These are phyloP conservation scores for Chlorella sp. DNA, from an alignment of 139 green algal species.

Conservation along the genomic window DNA sequence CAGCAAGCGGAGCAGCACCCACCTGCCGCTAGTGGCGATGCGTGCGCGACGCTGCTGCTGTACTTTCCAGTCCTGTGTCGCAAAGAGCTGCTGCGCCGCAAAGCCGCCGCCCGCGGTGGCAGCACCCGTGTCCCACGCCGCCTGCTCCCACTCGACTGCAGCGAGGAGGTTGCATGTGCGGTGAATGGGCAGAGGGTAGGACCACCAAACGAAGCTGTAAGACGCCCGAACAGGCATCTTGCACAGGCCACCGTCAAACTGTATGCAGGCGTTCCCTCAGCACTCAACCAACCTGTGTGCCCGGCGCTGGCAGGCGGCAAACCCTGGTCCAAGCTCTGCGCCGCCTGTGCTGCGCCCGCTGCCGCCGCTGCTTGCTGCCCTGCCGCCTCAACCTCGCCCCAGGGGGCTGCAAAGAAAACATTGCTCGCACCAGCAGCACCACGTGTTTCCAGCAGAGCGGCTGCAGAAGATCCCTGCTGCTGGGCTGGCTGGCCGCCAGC, in stretches of 20 bases:
- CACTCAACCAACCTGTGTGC: neutral
- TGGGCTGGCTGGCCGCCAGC: neutral
- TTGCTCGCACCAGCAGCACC: conserved; percentile 32
- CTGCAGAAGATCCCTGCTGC: neutral
- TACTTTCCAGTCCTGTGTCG: conserved; percentile 9
- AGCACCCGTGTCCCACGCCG: neutral
- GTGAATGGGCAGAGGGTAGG: neutral
- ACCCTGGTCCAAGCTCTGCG: too few relatives aligned
- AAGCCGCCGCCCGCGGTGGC: neutral
- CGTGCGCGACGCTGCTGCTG: conserved; percentile 11
- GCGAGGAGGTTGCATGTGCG: neutral
- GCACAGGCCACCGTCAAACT: too few relatives aligned
- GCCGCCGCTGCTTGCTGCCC: neutral
- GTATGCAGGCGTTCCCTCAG: neutral
- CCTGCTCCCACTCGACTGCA: conserved; percentile 13
- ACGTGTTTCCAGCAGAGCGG: neutral
- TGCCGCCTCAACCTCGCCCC: conserved; percentile 22
- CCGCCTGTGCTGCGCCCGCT: neutral
- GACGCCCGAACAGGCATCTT: neutral
- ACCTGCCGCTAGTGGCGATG: conserved; percentile 31
- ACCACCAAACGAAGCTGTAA: too few relatives aligned
- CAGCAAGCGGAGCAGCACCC: neutral
- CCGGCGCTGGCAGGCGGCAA: too few relatives aligned
- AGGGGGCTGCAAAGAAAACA: conserved; percentile 40
- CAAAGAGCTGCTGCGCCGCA: conserved; percentile 25